Evolutionary conservation across 2,329 filamentous ascomycete species (phyloP), one percentile per base, ranked within the genome.

Genomic region (Pseudofabraea citricarpa): DNA sequence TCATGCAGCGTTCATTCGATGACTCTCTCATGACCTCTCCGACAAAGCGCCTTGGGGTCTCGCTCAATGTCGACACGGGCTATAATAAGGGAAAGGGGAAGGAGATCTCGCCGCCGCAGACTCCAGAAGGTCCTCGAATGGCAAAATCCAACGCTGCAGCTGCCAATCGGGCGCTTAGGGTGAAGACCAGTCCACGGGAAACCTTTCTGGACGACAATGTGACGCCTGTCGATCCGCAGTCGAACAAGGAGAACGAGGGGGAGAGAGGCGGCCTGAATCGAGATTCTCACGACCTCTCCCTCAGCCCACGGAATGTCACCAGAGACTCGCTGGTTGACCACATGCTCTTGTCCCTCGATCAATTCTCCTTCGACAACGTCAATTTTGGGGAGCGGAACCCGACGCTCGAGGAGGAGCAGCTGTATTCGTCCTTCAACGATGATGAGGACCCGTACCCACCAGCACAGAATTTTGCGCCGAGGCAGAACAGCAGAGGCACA

Each of bases 291-390:
- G 90, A 95, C 64, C 75, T 96, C 49, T 90, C 87, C 45, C 74
- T 95, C 56, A 83, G 83, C 40, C 80, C 85, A 38, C 75, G 83
- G 48, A 80, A 87, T 61, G 81, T 87, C 50, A 88, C 87, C 31
- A 82, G 91, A 54, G 88, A 95, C 60, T 96, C 90, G 26, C 82
- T 98, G 54, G 89, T 98, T 47, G 86, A 93, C 65, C 95, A 96
- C 65, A 93, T 98, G 85, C 81, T 97, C 48, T 74, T 93, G 52
- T 95, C 90, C 31, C 82, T 98, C 51, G 91, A 95, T 66, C 86
- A 91, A 64, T 81, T 91, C 60, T 83, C 79, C 31, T 73, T 78
- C 54, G 72, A 55, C 6, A 49, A 43, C 12, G 52, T 51, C 13
- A 48, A 41, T 23, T 55, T 57, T 51, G 53, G 52, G 9, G 9